phyloP scores from a whole-genome alignment of 306 rosid species.

The Casuarina equisetifolia region DNA sequence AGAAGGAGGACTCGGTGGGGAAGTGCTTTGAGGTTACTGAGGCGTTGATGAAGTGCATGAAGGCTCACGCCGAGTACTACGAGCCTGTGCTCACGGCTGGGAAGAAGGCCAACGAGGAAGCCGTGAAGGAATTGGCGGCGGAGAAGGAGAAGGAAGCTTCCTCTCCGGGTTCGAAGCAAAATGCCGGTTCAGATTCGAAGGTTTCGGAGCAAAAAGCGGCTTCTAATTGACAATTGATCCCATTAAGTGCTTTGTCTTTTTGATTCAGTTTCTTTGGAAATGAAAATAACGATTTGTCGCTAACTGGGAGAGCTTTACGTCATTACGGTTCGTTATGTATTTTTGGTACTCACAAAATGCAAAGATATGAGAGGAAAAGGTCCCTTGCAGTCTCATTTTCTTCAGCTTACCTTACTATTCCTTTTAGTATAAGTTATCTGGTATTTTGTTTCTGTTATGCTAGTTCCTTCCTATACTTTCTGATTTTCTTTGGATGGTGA shows the following conservation, averaged over 20 bases:
- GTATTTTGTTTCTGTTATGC: background rate
- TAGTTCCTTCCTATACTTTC: no score
- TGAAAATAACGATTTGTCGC: background rate
- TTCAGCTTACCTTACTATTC: background rate
- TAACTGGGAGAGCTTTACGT: background rate
- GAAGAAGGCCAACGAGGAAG: no score
- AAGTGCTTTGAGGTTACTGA: no score
- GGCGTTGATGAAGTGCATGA: no score
- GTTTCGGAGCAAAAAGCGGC: background rate
- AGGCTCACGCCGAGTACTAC: no score
- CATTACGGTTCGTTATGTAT: background rate
- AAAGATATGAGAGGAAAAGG: no score
- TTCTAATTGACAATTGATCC: background rate
- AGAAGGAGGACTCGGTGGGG: no score
- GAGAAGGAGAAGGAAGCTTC: background rate
- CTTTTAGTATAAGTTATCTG: background rate
- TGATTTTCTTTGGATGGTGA: background rate
- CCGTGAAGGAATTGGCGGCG: no score
- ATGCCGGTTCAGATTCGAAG: background rate
- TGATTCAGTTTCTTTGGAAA: background rate
- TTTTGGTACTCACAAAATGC: no score
- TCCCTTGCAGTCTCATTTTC: background rate
- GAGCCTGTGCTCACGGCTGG: no score
- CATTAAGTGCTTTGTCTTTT: background rate
- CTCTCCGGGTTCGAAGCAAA: background rate